phyloP scores from a whole-genome alignment of 2,329 filamentous ascomycete genomes.

The Aurifilum marmelostoma region DNA sequence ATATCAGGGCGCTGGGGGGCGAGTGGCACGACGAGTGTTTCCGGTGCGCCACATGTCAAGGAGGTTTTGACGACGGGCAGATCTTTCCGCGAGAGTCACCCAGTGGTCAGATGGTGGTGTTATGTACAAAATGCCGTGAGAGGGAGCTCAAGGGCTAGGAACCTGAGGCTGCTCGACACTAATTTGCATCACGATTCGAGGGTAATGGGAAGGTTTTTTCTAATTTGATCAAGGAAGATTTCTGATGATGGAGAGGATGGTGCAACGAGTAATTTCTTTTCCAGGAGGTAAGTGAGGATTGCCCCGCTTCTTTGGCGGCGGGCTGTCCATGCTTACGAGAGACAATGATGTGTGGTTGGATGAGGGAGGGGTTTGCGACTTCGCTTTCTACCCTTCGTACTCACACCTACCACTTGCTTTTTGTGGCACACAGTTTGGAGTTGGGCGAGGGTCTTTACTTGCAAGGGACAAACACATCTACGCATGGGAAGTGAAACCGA shows the following conservation, averaged over 20 bases:
- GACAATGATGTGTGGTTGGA: conserved; percentile 23
- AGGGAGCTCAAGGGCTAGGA: conserved; percentile 57
- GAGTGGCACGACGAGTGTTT: conserved; percentile 97
- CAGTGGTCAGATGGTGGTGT: conserved; percentile 53
- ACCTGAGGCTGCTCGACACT: conserved; percentile 11
- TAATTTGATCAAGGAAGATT: neutral
- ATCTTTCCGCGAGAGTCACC: conserved; percentile 62
- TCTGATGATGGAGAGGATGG: neutral
- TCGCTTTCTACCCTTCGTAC: conserved; percentile 5
- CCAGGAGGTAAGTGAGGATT: conserved; percentile 17
- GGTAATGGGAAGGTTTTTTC: neutral
- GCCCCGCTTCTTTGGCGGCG: conserved; percentile 1
- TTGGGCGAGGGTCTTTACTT: conserved; percentile 21
- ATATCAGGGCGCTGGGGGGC: conserved; percentile 82
- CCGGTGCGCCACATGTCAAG: conserved; percentile 68
- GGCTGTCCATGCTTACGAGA: conserved; percentile 22
- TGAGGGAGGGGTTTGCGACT: neutral
- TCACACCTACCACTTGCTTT: conserved; percentile 19
- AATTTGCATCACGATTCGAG: neutral
- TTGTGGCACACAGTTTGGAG: conserved; percentile 25
- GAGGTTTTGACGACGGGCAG: conserved; percentile 66
- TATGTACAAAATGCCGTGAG: conserved; percentile 65
- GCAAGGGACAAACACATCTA: conserved; percentile 1
- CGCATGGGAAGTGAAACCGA: conserved; percentile 8
- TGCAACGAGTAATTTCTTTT: neutral